phyloP scores from a whole-genome alignment of 208 protist genomes.

The Acanthamoeba castellanii region DNA sequence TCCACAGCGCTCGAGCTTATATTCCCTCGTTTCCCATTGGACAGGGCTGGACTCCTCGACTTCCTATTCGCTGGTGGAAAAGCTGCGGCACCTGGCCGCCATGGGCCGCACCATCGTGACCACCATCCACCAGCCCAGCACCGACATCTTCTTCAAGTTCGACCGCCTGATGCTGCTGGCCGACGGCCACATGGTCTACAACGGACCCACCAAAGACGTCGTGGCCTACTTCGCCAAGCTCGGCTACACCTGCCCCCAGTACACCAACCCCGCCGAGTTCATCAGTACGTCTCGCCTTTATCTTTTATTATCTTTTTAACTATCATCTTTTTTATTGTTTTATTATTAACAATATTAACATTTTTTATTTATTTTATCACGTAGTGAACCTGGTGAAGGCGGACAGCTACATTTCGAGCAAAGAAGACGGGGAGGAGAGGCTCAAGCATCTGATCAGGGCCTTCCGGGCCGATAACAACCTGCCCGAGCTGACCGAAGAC shows the following conservation, averaged over 20 bases:
- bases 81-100: background rate
- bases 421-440: background rate
- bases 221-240: slow-evolving; percentile 64
- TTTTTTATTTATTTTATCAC: background rate
- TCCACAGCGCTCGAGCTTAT: too few species aligned
- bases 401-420: slow-evolving; percentile 52
- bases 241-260: slow-evolving; percentile 74
- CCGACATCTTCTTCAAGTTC: slow-evolving; percentile 71
- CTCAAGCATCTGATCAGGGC: background rate
- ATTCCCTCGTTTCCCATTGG: too few species aligned
- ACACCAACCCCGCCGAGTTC: slow-evolving; percentile 76
- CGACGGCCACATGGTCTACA: slow-evolving; percentile 61
- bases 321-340: background rate
- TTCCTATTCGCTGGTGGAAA: slow-evolving; percentile 27
- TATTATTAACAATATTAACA: background rate
- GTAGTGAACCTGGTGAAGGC: slow-evolving; percentile 37
- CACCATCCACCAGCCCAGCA: slow-evolving; percentile 73
- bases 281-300: background rate
- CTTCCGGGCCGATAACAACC: background rate
- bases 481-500: slow-evolving; percentile 18
- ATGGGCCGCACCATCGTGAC: slow-evolving; percentile 76
- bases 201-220: slow-evolving; percentile 70
- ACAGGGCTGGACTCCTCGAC: slow-evolving; percentile 46
- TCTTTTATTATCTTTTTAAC: background rate
- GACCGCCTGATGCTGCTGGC: slow-evolving; percentile 70